Conservation (phyloP, 1,284 basidiomycete genomes). For the Apiotrichum brassicae region DNA sequence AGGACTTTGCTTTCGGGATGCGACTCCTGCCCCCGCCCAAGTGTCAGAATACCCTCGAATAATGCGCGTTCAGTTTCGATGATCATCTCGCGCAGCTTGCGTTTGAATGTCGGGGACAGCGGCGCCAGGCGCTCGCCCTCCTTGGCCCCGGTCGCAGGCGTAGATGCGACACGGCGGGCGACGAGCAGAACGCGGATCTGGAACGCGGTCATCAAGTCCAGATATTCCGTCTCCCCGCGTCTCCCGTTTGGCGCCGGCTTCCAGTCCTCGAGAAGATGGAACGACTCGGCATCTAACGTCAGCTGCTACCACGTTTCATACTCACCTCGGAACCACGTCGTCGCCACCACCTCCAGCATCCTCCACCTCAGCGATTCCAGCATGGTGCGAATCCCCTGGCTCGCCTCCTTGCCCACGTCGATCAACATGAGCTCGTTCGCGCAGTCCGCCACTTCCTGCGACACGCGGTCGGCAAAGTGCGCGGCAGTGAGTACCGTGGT, state of each 20-base stretch:
- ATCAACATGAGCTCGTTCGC: constrained; percentile 72
- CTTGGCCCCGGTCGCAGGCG: not conserved
- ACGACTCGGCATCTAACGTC: constrained; percentile 63
- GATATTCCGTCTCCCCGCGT: constrained; percentile 51
- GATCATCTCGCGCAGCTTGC: constrained; percentile 78
- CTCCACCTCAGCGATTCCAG: constrained; percentile 80
- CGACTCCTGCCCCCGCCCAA: constrained; percentile 50
- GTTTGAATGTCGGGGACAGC: constrained; percentile 40
- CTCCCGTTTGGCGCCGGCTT: constrained; percentile 49
- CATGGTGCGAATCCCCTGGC: constrained; percentile 62
- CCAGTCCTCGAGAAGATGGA: constrained; percentile 86
- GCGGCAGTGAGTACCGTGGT: constrained; percentile 77
- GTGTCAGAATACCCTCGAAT: constrained; percentile 77
- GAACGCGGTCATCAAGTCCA: constrained; percentile 71
- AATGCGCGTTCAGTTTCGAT: constrained; percentile 82
- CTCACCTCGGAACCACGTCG: constrained; percentile 62
- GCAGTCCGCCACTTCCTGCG: constrained; percentile 78
- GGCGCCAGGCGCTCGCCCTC: constrained; percentile 9
- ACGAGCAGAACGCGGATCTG: constrained; percentile 73
- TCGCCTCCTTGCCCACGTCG: constrained; percentile 71
- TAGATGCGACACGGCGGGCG: constrained; percentile 51
- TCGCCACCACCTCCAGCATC: constrained; percentile 74
- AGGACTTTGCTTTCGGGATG: not conserved
- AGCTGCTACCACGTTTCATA: not conserved
- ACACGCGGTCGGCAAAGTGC: constrained; percentile 69